Evolutionary conservation across 805 yeast species (phyloP).

Genomic region (Candida wancherniae): DNA sequence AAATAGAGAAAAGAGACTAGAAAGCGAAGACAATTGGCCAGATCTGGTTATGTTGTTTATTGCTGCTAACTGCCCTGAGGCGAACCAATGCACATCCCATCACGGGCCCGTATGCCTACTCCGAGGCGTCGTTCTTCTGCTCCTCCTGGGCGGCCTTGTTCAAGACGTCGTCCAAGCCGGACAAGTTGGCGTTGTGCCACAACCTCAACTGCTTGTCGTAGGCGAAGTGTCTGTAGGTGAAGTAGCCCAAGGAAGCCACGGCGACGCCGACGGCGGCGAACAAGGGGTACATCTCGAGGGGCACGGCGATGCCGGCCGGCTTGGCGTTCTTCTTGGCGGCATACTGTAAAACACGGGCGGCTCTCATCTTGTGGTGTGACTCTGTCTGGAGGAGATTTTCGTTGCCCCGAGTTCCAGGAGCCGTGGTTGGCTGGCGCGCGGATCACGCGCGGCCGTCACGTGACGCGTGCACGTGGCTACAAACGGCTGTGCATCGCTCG

Average conservation of each 20-base stretch:
- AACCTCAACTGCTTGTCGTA: slow-evolving; percentile 42
- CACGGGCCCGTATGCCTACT: no score
- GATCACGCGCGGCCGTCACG: slow-evolving; percentile 9
- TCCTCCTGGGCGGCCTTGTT: slow-evolving; percentile 31
- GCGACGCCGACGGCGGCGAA: slow-evolving; percentile 44
- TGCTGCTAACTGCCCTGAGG: no score
- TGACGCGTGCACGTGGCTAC: no score
- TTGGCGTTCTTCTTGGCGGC: slow-evolving; percentile 32
- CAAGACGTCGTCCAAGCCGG: slow-evolving; percentile 39
- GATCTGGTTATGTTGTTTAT: no score
- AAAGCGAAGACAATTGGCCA: no score
- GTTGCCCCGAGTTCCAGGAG: slow-evolving; percentile 10
- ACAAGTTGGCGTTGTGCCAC: slow-evolving; percentile 43
- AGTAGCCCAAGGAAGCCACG: slow-evolving; percentile 31
- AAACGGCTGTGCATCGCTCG: neutral
- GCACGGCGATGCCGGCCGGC: slow-evolving; percentile 21
- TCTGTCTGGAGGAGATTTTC: slow-evolving; percentile 6
- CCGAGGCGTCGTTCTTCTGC: slow-evolving; percentile 10
- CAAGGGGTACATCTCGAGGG: slow-evolving; percentile 45
- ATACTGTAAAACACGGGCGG: slow-evolving; percentile 36
- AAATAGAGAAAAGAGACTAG: no score
- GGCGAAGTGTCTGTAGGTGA: slow-evolving; percentile 46
- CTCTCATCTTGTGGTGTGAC: slow-evolving; percentile 28
- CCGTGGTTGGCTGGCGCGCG: slow-evolving; percentile 16
- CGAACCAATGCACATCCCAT: no score